Conservation (phyloP, 2,329 filamentous ascomycete species). For the Penicillium sp. region DNA sequence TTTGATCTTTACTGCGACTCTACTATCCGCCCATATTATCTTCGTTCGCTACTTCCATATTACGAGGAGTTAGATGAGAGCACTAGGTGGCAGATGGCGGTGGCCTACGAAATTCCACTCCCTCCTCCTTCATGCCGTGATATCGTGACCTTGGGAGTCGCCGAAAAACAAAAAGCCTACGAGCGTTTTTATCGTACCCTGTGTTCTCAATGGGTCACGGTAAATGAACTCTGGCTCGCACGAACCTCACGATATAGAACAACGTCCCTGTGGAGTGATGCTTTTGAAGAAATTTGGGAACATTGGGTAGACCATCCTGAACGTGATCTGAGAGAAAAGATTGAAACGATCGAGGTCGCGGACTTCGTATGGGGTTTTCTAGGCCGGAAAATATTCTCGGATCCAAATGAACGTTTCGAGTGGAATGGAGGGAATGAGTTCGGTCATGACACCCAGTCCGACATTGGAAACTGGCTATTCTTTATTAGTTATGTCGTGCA, state of each 20-base stretch:
- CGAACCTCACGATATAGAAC: background rate
- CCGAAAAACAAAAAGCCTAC: constrained; percentile 1
- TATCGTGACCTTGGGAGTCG: background rate
- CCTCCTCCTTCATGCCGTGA: background rate
- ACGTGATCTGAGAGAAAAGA: constrained; percentile 1
- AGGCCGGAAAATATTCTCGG: background rate
- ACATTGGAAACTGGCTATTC: background rate
- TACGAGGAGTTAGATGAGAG: background rate
- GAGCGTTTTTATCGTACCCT: constrained; percentile 7
- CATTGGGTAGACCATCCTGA: background rate
- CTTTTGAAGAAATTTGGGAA: background rate
- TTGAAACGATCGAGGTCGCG: background rate
- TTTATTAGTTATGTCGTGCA: background rate
- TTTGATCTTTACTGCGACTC: constrained; percentile 10
- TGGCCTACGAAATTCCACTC: background rate
- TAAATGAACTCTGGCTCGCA: background rate
- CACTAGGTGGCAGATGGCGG: background rate
- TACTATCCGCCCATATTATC: background rate
- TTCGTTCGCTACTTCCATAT: background rate
- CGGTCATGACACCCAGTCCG: too few relatives aligned
- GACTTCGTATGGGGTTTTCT: constrained; percentile 9
- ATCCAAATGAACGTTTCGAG: background rate
- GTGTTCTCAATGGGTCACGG: background rate
- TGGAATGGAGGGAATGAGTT: too few relatives aligned
- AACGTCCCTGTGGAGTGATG: background rate